Base-by-base conservation (phyloP, 2,329 filamentous ascomycete species). In the Myrmaecium sp. region DNA sequence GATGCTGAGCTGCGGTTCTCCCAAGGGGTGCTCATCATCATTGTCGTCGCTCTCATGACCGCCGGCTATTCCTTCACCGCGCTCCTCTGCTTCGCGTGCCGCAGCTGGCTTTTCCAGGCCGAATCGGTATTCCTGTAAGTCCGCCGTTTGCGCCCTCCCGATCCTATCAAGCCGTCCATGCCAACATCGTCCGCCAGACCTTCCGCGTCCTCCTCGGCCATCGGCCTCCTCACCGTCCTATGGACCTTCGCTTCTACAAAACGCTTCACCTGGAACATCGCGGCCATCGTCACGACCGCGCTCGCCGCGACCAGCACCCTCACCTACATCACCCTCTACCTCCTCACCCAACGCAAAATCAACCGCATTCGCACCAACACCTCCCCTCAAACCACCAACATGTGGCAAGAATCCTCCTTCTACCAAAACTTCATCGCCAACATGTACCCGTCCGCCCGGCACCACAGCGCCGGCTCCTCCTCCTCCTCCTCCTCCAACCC, bases 31-130 rank as follows among this genome's bases (percentile, higher is more conserved):
- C 36, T 62, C 5, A 51, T 49, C 3, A 56, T 60, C 26, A 54
- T 62, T 30, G 51, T 59, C 14, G 49, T 60, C 35, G 52, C 57
- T 4, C 44, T 65, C 11, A 45, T 64, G 5, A 51, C 55, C 1
- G 50, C 55, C 22, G 61, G 60, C 17, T 59, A 62, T 39, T 56
- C 52, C 2, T 55, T 61, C 33, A 62, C 60, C 1, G 52, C 46
- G 19, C 45, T 62, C 23, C 42, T 62, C 21, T 57, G 53, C 41
- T 58, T 63, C 31, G 52, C 56, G 7, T 55, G 58, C 34, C 52
- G 47, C 23, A 57, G 52, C 35, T 44, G 49, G 32, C 35, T 53
- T 14, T 65, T 63, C 35, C 60, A 57, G 31, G 51, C 55, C 23
- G 58, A 64, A 27, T 40, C 46, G 16, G 48, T 65, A 35, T 62